These are phyloP conservation scores for Vinca minor DNA, from an alignment of 257 asterid species.

Conservation along the genomic window DNA sequence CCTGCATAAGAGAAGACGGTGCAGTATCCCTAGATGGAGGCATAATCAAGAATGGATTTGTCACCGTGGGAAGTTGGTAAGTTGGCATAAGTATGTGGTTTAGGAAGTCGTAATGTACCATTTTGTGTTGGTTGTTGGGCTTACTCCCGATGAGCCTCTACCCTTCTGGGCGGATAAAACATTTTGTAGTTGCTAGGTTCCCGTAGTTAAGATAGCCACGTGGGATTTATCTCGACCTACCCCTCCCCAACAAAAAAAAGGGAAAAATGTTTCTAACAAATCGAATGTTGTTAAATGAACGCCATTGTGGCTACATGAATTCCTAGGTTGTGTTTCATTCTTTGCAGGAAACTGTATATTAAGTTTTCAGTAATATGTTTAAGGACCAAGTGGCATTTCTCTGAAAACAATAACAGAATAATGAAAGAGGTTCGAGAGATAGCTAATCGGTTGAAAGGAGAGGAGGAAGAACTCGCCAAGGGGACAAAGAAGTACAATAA, in stretches of 20 bases:
- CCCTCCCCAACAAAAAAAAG: too few relatives aligned
- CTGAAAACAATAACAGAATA: not conserved
- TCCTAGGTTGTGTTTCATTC: constrained; percentile 3
- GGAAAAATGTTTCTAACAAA: too few relatives aligned
- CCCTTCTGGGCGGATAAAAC: too few relatives aligned
- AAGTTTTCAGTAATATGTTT: constrained; percentile 35
- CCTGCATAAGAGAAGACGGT: constrained; percentile 43
- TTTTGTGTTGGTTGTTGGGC: too few relatives aligned
- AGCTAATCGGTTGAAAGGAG: not conserved
- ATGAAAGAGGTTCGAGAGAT: not conserved
- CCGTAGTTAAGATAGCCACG: too few relatives aligned
- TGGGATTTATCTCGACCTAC: too few relatives aligned
- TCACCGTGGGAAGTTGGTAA: constrained; percentile 41
- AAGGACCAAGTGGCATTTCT: not conserved
- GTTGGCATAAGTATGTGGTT: not conserved
- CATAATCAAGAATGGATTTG: constrained; percentile 38
- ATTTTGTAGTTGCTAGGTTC: too few relatives aligned
- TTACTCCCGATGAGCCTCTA: too few relatives aligned
- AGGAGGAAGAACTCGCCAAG: not conserved
- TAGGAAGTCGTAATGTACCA: not conserved
- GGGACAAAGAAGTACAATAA: not conserved
- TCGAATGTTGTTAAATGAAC: too few relatives aligned
- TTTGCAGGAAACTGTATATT: constrained; percentile 34
- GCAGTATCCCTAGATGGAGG: constrained; percentile 71
- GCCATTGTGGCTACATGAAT: not conserved